Evolutionary conservation across 2,329 filamentous ascomycete genomes (phyloP).

Genomic region (Emergomyces orientalis): DNA sequence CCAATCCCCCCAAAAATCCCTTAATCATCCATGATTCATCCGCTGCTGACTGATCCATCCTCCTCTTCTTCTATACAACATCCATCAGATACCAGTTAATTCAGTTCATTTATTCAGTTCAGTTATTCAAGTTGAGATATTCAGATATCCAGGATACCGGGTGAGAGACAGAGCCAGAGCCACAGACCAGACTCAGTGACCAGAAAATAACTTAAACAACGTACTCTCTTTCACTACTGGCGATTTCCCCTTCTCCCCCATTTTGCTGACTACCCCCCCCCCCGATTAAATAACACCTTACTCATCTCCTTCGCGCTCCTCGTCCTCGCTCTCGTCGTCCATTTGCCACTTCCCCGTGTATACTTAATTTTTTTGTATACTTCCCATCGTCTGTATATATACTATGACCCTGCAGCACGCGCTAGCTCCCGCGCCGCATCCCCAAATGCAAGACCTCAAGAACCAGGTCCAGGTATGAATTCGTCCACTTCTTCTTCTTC

Average conservation of each 20-base stretch:
- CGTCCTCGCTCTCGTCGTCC: too few relatives aligned
- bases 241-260: too few relatives aligned
- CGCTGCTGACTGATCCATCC: constrained; percentile 1
- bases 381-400: neutral
- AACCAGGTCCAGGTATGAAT: constrained; percentile 45
- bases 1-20: too few relatives aligned
- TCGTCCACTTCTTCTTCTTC: neutral
- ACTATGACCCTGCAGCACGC: constrained; percentile 35
- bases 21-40: constrained; percentile 4
- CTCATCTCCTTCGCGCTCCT: neutral
- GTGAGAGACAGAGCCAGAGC: too few relatives aligned
- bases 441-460: constrained; percentile 34
- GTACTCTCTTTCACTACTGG: too few relatives aligned
- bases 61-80: neutral
- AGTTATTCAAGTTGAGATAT: too few relatives aligned
- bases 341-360: neutral
- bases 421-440: constrained; percentile 42
- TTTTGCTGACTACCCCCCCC: constrained; percentile 11
- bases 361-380: neutral
- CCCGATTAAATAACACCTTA: constrained; percentile 13
- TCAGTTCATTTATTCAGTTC: too few relatives aligned
- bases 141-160: too few relatives aligned
- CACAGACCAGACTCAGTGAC: too few relatives aligned
- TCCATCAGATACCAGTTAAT: too few relatives aligned
- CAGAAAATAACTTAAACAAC: too few relatives aligned